Base-by-base conservation (phyloP, 345 rosid genomes). In the Noccaea bulbosa region DNA sequence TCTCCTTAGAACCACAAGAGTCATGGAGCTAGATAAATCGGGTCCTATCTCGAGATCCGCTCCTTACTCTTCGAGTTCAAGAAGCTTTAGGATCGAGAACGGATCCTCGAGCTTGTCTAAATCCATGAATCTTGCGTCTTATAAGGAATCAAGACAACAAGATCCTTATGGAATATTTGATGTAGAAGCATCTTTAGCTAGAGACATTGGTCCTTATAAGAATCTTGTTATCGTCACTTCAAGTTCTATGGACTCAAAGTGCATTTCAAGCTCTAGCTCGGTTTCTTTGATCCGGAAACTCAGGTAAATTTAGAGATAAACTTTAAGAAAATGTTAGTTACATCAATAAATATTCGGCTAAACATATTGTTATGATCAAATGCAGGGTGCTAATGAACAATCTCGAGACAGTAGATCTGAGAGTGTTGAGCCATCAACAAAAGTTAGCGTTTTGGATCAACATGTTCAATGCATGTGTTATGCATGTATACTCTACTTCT, bases 401-500 rank as follows among this genome's bases (percentile, higher is more conserved):
- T 81, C 87, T 93, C 53, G 86, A 86, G 83, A 80, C 82, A 0
- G 89, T 86, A 71, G 94, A 93, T 35, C 73, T 85, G 73, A 78
- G 81, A 75, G 82, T 79, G 62, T 70, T 91, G 84, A 88, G 77
- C 32, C 69, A 54, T 67, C 92, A 82, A 58, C 98, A 93, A 78
- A 93, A 91, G 79, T 80, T 89, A 64, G 97, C 98, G 15, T 93
- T 93, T 79, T 93, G 98, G 98, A 85, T 93, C 91, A 93, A 93
- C 91, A 86, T 86, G 89, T 87, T 89, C 90, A 93, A 93, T 79
- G 97, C 97, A 79, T 91, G 97, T 76, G 77, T 93, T 78, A 93
- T 89, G 98, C 94, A 93, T 87, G 97, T 93, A 87, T 30, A 54
- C 65, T 43, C 39, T 39, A 16, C 57, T 43, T 60, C 40, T 48